These are phyloP conservation scores for Helichrysum umbraculigerum DNA, from an alignment of 129 eudicot species.

Conservation along the genomic window DNA sequence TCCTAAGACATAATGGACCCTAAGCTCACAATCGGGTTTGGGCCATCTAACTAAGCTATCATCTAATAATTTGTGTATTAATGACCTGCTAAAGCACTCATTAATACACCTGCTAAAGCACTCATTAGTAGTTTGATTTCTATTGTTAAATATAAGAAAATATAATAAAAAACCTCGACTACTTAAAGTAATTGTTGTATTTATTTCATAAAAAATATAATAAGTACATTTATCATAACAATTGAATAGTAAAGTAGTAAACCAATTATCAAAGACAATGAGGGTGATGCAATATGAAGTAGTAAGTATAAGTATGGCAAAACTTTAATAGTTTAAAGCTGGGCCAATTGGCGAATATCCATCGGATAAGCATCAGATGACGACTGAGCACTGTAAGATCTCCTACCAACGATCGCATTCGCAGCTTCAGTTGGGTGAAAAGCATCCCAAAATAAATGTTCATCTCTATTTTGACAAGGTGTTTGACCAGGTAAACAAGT, in stretches of 20 bases:
- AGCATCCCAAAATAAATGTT: slow-evolving; percentile 82
- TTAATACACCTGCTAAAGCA: no score
- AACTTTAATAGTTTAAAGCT: slow-evolving; percentile 37
- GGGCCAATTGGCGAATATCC: slow-evolving; percentile 74
- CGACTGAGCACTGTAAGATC: slow-evolving; percentile 68
- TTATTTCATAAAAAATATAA: not conserved
- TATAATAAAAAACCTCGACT: not conserved
- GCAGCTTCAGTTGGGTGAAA: slow-evolving; percentile 86
- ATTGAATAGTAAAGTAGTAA: slow-evolving; percentile 14
- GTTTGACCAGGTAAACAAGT: slow-evolving; percentile 77
- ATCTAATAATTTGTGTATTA: no score
- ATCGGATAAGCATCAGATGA: slow-evolving; percentile 65
- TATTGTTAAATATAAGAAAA: no score
- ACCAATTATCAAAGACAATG: slow-evolving; percentile 18
- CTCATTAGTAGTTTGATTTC: no score
- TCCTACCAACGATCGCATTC: slow-evolving; percentile 62
- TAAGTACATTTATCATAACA: slow-evolving; percentile 27
- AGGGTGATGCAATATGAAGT: not conserved
- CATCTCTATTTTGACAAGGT: slow-evolving; percentile 64
- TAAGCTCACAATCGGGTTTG: no score
- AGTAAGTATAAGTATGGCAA: slow-evolving; percentile 16
- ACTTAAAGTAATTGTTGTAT: not conserved
- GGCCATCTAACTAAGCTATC: no score
- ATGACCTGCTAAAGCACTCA: no score
- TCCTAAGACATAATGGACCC: no score